phyloP scores from a whole-genome alignment of 306 rosid genomes.

The Inga oerstediana region DNA sequence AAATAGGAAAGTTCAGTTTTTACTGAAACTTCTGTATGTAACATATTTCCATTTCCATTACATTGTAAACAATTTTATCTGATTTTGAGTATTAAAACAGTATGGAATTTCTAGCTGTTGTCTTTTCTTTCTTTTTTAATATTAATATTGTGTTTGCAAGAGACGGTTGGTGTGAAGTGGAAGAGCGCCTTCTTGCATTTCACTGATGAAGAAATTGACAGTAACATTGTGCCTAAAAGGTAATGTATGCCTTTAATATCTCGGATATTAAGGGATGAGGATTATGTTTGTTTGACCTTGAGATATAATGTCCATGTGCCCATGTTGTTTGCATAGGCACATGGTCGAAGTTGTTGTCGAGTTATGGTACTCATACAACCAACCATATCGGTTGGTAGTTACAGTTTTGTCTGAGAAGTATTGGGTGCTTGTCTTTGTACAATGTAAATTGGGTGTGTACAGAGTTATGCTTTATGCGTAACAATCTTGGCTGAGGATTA shows the following conservation, averaged over 20 bases:
- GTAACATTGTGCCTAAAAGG: constrained; percentile 65
- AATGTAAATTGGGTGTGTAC: background rate
- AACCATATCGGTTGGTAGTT: background rate
- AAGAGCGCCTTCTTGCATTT: constrained; percentile 77
- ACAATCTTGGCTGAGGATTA: background rate
- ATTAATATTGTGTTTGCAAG: constrained; percentile 96
- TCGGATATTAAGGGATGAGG: constrained; percentile 58
- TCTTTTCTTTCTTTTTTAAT: constrained; percentile 66
- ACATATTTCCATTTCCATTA: constrained; percentile 67
- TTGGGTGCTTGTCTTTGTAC: background rate
- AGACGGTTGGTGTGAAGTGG: constrained; percentile 94
- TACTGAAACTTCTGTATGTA: constrained; percentile 90
- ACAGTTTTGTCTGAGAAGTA: background rate
- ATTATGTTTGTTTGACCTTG: constrained; percentile 39
- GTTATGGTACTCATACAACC: background rate
- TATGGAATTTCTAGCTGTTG: constrained; percentile 51
- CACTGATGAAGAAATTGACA: constrained; percentile 74
- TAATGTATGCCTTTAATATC: constrained; percentile 67
- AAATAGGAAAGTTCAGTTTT: constrained; percentile 58
- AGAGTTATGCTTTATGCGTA: background rate
- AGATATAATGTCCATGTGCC: constrained; percentile 30
- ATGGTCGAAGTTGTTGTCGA: background rate
- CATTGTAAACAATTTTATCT: constrained; percentile 71
- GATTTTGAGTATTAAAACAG: constrained; percentile 55
- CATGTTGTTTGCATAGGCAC: constrained; percentile 17